Percentiles rank a stretch among this genome's conserved stretches.
Conservation (phyloP, 1,139 yeast genomes). For the Pichia sp. region DNA sequence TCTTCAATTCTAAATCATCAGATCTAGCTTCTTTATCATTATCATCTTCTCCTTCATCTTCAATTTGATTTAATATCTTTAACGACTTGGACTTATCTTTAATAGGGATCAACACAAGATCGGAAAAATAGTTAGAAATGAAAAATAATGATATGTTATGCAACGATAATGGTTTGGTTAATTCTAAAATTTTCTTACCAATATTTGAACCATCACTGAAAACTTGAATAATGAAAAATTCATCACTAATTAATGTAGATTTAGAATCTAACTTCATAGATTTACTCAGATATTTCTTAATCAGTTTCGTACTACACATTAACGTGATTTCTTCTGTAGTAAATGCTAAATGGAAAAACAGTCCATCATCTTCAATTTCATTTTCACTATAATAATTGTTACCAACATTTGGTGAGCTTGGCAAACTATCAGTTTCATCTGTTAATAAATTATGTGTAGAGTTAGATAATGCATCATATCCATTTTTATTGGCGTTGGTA, state of each 20-base stretch:
- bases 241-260: conserved; percentile 41
- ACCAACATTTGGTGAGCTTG: neutral
- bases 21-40: neutral
- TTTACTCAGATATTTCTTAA: conserved; percentile 22
- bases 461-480: conserved; percentile 5
- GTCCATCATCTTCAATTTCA: conserved; percentile 30
- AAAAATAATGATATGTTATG: conserved; percentile 62
- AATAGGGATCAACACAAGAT: conserved; percentile 61
- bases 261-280: conserved; percentile 21
- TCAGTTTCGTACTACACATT: conserved; percentile 39
- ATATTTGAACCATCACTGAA: conserved; percentile 61
- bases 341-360: conserved; percentile 53
- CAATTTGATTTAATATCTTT: conserved; percentile 37
- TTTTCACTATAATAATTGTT: neutral
- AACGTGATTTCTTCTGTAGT: conserved; percentile 53
- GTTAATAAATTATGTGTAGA: conserved; percentile 1
- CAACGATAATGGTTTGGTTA: conserved; percentile 59
- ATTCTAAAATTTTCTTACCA: conserved; percentile 53
- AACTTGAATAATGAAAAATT: conserved; percentile 55
- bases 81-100: conserved; percentile 45
- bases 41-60: conserved; percentile 8
- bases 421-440: conserved; percentile 3
- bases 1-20: conserved; percentile 27
- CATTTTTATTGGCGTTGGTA: conserved; percentile 7
- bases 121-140: conserved; percentile 63